Evolutionary conservation across 2,329 filamentous ascomycete species (phyloP), one percentile per base, ranked within the genome.

Genomic region (Trichothecium sympodiale): DNA sequence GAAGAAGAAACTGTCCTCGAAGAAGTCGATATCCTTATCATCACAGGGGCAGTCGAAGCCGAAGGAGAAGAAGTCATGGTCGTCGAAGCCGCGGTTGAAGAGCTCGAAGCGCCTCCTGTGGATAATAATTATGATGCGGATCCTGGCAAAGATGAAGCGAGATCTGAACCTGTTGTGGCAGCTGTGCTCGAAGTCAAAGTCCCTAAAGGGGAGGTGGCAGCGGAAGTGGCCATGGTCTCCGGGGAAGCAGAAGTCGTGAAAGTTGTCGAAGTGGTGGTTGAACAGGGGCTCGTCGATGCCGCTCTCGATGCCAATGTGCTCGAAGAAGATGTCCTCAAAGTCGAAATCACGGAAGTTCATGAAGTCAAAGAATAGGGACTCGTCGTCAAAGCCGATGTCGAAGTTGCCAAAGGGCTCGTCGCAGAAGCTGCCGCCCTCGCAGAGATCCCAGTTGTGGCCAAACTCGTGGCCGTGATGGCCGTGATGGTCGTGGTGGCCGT

Each of bases 311-410:
- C 31, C 36, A 15, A 41, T 25, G 18, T 41, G 28, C 39, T 41
- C 37, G 28, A 34, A 41, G 33, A 13, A 12, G 18, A 33, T 17
- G 14, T 26, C 31, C 35, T 38, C 36, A 20, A 34, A 28, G 8
- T 29, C 7, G 14, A 13, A 34, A 13, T 29, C 33, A 25, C 28
- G 18, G 15, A 35, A 31, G 27, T 31, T 33, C 6, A n/a, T n/a
- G 33, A 41, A 41, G 29, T 41, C 39, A 28, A 41, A 39, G 34
- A 41, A 29, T 17, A 41, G 30, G 14, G 17, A n/a, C 28, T 39
- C 37, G 20, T 34, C 34, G 29, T 16, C 17, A 30, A 39, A 38
- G 15, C 29, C 27, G 34, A 41, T 37, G 23, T 34, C 31, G 34
- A 41, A 30, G 16, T 37, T 20, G 34, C 26, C 31, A 27, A 27